phyloP scores from a whole-genome alignment of 1,139 yeast species.

The Trichomonascaceae sp. region DNA sequence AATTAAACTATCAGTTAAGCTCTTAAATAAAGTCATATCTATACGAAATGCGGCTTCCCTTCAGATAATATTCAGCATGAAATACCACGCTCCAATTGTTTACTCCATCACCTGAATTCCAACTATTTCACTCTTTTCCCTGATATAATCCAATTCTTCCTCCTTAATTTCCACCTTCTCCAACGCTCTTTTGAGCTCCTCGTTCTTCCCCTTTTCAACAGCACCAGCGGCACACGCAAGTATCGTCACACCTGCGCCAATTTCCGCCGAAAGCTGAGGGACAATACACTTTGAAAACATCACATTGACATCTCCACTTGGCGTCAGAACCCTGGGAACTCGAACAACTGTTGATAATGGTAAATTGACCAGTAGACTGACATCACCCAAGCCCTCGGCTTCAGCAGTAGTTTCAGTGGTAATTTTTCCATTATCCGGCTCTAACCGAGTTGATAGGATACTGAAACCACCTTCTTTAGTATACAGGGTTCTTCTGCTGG shows the following conservation, averaged over 20 bases:
- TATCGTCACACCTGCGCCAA: neutral
- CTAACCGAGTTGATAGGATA: constrained; percentile 11
- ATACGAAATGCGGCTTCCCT: neutral
- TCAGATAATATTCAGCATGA: neutral
- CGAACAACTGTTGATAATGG: neutral
- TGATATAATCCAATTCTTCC: neutral
- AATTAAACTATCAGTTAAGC: neutral
- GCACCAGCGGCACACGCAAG: neutral
- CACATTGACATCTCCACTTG: neutral
- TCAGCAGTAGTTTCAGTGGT: constrained; percentile 7
- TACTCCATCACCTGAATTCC: neutral
- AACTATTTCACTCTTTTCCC: neutral
- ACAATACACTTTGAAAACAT: neutral
- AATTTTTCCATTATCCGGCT: constrained; percentile 10
- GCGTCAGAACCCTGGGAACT: neutral
- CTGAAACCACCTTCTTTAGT: constrained; percentile 22
- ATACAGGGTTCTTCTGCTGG: constrained; percentile 12
- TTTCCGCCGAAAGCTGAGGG: neutral
- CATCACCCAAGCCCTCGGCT: constrained; percentile 13
- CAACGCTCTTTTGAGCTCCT: neutral
- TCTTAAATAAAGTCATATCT: neutral
- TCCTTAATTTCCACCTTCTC: neutral
- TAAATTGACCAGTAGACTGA: constrained; percentile 19
- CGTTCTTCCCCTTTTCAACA: neutral
- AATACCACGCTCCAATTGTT: neutral